A percentile compares a stretch with the other conserved stretches of the same genome.
These are phyloP conservation scores for Sophora flavescens DNA, from an alignment of 306 rosid genomes.

Conservation along the genomic window DNA sequence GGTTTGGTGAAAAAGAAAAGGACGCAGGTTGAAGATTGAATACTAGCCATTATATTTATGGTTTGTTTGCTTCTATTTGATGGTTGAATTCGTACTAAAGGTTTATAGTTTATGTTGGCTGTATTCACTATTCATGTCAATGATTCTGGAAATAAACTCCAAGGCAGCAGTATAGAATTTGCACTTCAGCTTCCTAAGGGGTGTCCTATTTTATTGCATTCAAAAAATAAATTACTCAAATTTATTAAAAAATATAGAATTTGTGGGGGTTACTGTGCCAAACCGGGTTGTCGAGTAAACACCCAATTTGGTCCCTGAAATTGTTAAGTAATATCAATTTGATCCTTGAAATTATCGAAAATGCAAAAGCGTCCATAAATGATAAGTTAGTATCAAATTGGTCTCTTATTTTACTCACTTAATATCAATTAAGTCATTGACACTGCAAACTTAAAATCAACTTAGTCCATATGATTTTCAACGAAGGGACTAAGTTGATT, in stretches of 20 bases:
- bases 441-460: no score
- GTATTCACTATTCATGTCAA: conserved; percentile 23
- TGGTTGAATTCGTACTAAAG: conserved; percentile 7
- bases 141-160: background rate
- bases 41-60: conserved; percentile 8
- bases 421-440: no score
- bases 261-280: no score
- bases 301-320: no score
- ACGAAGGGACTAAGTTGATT: no score
- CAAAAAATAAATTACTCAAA: background rate
- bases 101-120: background rate
- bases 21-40: conserved; percentile 8
- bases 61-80: conserved; percentile 28
- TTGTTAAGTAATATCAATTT: no score
- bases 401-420: no score
- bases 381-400: no score
- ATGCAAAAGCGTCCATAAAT: no score
- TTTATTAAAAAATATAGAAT: background rate
- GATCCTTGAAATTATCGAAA: no score
- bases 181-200: background rate
- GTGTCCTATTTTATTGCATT: background rate
- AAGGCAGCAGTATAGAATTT: conserved; percentile 18
- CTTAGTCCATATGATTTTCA: no score
- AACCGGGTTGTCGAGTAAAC: no score
- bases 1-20: background rate